phyloP scores from a whole-genome alignment of 805 yeast species.

The Peterozyma toletana region DNA sequence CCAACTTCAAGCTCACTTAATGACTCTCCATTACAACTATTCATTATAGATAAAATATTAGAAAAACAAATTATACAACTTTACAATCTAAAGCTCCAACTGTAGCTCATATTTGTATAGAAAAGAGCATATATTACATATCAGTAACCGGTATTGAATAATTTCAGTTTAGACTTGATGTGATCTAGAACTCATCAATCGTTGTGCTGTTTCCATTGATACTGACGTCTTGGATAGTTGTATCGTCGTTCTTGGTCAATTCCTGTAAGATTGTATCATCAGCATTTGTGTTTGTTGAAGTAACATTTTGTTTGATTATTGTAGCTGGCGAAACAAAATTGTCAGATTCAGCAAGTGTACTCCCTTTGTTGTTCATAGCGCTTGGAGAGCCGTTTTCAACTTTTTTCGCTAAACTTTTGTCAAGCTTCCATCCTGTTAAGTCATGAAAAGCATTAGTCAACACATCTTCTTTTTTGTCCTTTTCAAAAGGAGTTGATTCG shows the following conservation, averaged over 20 bases:
- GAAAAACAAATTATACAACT: no score
- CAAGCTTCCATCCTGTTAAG: constrained; percentile 26
- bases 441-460: constrained; percentile 10
- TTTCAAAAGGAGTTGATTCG: neutral
- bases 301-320: neutral
- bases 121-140: no score
- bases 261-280: constrained; percentile 8
- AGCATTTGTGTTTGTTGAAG: constrained; percentile 4
- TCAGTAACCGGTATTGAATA: no score
- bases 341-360: neutral
- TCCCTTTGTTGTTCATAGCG: neutral
- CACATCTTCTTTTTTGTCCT: constrained; percentile 11
- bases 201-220: neutral
- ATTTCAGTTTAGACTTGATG: no score
- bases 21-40: no score
- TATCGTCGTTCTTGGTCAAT: constrained; percentile 7
- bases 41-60: no score
- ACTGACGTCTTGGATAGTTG: constrained; percentile 5
- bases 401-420: constrained; percentile 8
- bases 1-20: no score
- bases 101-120: no score
- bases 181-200: neutral
- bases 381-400: neutral
- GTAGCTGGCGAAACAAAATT: neutral
- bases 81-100: no score